Conservation (phyloP, 441 rosid species). For the Brassica balearica region DNA sequence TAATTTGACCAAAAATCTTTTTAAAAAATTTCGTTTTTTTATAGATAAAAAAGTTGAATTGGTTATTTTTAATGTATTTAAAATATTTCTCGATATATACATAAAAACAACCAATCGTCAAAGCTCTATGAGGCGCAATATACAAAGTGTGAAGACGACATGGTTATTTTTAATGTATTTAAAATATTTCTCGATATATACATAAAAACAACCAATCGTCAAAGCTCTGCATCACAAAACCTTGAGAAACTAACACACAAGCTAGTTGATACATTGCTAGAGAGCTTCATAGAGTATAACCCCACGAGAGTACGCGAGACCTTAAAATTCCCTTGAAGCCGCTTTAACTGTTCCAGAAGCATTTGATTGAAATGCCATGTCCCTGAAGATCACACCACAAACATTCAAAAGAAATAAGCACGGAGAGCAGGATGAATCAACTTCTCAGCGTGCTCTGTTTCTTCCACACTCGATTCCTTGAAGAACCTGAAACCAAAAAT, state of each 20-base stretch:
- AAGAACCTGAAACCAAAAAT: constrained; percentile 51
- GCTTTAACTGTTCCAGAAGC: too few species aligned
- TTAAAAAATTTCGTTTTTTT: background rate
- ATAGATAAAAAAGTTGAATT: background rate
- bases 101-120: constrained; percentile 58
- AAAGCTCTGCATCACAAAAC: too few species aligned
- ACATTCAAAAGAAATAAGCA: too few species aligned
- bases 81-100: background rate
- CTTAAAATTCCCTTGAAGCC: too few species aligned
- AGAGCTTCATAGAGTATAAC: too few species aligned
- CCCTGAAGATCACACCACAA: too few species aligned
- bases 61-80: background rate
- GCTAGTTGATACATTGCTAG: too few species aligned
- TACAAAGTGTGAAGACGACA: constrained; percentile 85
- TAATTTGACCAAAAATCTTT: background rate
- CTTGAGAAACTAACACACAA: too few species aligned
- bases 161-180: constrained; percentile 19
- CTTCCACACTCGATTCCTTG: constrained; percentile 69
- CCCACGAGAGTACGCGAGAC: too few species aligned
- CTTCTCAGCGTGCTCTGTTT: constrained; percentile 73
- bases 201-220: background rate
- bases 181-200: background rate
- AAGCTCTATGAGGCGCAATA: constrained; percentile 85
- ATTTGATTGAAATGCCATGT: too few species aligned
- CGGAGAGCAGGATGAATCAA: constrained; percentile 37